Conservation (phyloP, 192 early-diverging fungal species). For the Powellomyces hirtus region DNA sequence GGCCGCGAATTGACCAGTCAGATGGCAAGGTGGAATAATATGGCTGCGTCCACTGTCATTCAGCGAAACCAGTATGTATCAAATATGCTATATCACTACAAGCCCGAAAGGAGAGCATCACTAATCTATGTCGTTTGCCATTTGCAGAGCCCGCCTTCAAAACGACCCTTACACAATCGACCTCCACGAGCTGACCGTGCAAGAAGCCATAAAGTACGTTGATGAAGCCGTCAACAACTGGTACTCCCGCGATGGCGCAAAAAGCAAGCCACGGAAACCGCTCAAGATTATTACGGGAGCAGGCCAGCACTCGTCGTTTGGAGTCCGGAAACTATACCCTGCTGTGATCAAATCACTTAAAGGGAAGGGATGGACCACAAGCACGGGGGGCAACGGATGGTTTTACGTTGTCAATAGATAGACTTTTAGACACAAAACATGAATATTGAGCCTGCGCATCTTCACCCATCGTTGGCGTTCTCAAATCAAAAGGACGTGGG, state of each 20-base stretch:
- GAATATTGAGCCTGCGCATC: too few relatives aligned
- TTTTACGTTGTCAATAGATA: conserved; percentile 21
- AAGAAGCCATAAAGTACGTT: conserved; percentile 20
- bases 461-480: too few relatives aligned
- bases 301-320: conserved; percentile 15
- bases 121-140: too few relatives aligned
- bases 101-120: too few relatives aligned
- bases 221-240: conserved; percentile 23
- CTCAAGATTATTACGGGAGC: conserved; percentile 26
- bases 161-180: conserved; percentile 21
- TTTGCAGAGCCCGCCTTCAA: not conserved
- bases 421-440: too few relatives aligned
- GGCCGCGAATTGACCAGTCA: conserved; percentile 9
- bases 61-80: conserved; percentile 22
- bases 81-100: not conserved
- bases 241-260: not conserved
- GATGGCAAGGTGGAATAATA: conserved; percentile 12
- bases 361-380: conserved; percentile 8
- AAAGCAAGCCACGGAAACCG: not conserved
- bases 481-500: too few relatives aligned
- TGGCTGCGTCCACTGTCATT: conserved; percentile 9
- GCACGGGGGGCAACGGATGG: conserved; percentile 8
- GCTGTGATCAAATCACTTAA: conserved; percentile 1
- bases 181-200: conserved; percentile 25
- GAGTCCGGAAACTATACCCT: conserved; percentile 17